Conservation (phyloP, 1,284 basidiomycete species). For the Ustilago loliicola region DNA sequence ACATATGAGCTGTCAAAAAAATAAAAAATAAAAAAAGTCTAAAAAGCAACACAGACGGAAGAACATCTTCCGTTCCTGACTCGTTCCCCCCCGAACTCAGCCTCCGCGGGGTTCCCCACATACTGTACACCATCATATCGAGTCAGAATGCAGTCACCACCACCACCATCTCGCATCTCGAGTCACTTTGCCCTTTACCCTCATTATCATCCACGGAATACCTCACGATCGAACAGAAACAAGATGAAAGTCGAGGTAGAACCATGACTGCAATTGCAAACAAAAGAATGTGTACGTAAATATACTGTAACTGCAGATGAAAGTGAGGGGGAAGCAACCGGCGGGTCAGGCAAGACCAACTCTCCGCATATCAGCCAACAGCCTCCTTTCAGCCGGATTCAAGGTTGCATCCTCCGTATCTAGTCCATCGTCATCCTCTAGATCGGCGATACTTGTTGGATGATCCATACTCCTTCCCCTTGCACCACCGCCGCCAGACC, state of each 20-base stretch:
- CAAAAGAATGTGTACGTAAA: slow-evolving; percentile 11
- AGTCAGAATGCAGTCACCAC: neutral
- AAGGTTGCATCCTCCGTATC: slow-evolving; percentile 39
- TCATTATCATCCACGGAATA: neutral
- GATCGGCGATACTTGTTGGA: slow-evolving; percentile 43
- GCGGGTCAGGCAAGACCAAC: slow-evolving; percentile 33
- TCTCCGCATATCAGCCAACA: slow-evolving; percentile 50
- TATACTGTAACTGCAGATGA: no score
- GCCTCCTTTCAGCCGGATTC: slow-evolving; percentile 46
- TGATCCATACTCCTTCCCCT: slow-evolving; percentile 26
- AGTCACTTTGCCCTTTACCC: slow-evolving; percentile 17
- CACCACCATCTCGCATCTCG: neutral
- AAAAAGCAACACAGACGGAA: slow-evolving; percentile 20
- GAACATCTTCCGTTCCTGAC: slow-evolving; percentile 24
- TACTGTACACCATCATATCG: slow-evolving; percentile 1
- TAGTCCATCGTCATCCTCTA: slow-evolving; percentile 46
- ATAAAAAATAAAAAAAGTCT: no score
- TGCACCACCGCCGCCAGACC: neutral
- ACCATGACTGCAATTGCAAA: neutral
- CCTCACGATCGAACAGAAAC: no score
- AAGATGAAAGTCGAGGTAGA: no score
- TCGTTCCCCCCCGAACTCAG: slow-evolving; percentile 5
- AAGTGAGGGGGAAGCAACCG: no score
- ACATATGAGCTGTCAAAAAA: no score
- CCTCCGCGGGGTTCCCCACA: slow-evolving; percentile 16